A percentile compares a stretch with the other conserved stretches of the same genome.
Conservation (phyloP, 257 asterid genomes). For the Solanum chaucha region DNA sequence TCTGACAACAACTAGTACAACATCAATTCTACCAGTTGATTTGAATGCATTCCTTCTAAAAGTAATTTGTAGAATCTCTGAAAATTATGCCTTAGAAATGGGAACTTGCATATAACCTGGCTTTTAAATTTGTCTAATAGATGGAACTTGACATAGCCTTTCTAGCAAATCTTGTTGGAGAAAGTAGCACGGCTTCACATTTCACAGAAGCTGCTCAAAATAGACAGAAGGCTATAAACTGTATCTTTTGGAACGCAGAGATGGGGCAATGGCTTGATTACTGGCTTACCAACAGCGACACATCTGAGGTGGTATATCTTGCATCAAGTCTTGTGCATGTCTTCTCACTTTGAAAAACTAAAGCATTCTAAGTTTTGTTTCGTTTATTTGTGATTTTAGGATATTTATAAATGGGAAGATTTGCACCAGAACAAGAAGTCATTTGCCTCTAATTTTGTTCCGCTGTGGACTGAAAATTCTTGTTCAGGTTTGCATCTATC, state of each 20-base stretch:
- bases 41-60: constrained; percentile 74
- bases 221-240: constrained; percentile 52
- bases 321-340: background rate
- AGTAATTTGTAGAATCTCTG: constrained; percentile 18
- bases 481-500: constrained; percentile 45
- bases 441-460: constrained; percentile 14
- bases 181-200: constrained; percentile 13
- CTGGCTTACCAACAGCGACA: constrained; percentile 37
- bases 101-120: background rate
- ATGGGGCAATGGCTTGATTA: constrained; percentile 88
- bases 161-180: constrained; percentile 51
- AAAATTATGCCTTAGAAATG: background rate
- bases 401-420: constrained; percentile 40
- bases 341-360: background rate
- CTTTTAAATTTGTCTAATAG: constrained; percentile 19
- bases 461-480: constrained; percentile 62
- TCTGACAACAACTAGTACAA: constrained; percentile 60
- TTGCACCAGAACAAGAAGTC: constrained; percentile 26
- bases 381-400: constrained; percentile 21
- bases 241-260: constrained; percentile 61
- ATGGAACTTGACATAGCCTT: constrained; percentile 79
- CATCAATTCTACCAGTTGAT: constrained; percentile 79
- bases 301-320: constrained; percentile 22
- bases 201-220: constrained; percentile 47
- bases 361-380: background rate